Evolutionary conservation across 805 yeast species (phyloP).

Genomic region (Candida maltosa): DNA sequence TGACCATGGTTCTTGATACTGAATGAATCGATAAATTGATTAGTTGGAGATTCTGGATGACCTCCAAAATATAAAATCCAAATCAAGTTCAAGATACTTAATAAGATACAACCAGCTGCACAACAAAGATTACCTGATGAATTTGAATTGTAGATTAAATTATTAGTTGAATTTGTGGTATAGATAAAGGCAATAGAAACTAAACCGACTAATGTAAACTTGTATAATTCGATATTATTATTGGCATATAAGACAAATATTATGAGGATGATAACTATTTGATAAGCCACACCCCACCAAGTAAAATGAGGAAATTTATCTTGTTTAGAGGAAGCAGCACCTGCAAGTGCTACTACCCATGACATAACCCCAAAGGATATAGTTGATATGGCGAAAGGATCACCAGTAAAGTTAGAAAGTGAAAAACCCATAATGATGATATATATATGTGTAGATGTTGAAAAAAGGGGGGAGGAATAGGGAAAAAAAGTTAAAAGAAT

Average conservation of each 20-base stretch:
- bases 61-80: slow-evolving; percentile 92
- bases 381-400: slow-evolving; percentile 86
- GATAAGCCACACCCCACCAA: slow-evolving; percentile 95
- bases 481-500: no score
- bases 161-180: slow-evolving; percentile 79
- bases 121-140: slow-evolving; percentile 75
- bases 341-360: slow-evolving; percentile 88
- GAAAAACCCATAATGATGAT: slow-evolving; percentile 38
- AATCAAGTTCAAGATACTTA: slow-evolving; percentile 75
- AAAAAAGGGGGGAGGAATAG: background rate
- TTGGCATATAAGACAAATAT: slow-evolving; percentile 52
- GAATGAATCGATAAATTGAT: slow-evolving; percentile 80
- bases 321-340: slow-evolving; percentile 53
- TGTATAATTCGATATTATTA: slow-evolving; percentile 68
- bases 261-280: slow-evolving; percentile 56
- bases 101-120: slow-evolving; percentile 85
- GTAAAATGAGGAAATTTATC: slow-evolving; percentile 70
- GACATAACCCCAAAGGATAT: slow-evolving; percentile 69
- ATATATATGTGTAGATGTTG: slow-evolving; percentile 1
- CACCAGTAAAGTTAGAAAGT: slow-evolving; percentile 59
- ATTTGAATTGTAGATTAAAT: slow-evolving; percentile 61
- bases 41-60: slow-evolving; percentile 83
- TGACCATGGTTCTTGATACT: slow-evolving; percentile 48
- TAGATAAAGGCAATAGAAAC: slow-evolving; percentile 76
- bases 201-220: slow-evolving; percentile 52